Percentiles rank a stretch among this genome's conserved stretches.
These are phyloP conservation scores for Leishmania martiniquensis DNA, from an alignment of 208 protist genomes.

Conservation along the genomic window DNA sequence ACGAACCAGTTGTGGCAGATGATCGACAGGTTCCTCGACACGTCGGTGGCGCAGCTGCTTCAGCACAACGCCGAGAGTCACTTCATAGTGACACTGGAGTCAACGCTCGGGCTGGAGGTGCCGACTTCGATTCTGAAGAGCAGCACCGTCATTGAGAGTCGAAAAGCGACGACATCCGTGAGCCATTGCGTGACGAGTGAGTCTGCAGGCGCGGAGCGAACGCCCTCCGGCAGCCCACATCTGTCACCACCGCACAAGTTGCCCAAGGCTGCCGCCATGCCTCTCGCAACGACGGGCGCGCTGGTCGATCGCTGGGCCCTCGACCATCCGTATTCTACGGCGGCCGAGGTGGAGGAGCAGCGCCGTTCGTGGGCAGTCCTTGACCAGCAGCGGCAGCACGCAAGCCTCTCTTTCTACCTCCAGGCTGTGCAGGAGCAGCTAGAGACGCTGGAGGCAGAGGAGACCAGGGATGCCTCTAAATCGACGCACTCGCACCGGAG, in stretches of 20 bases:
- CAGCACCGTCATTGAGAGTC: conserved; percentile 28
- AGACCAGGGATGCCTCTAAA: background rate
- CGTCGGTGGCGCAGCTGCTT: conserved; percentile 32
- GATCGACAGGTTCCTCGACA: conserved; percentile 47
- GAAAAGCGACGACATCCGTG: background rate
- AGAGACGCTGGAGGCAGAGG: conserved; percentile 20
- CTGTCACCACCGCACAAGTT: background rate
- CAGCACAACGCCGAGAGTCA: conserved; percentile 50
- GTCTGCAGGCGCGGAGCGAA: background rate
- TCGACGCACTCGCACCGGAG: background rate
- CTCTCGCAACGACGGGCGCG: background rate
- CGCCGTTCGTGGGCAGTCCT: conserved; percentile 33
- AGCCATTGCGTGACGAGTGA: background rate
- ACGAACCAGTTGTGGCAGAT: conserved; percentile 40
- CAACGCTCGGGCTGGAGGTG: conserved; percentile 19
- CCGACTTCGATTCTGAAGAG: conserved; percentile 10
- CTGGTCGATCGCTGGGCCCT: conserved; percentile 43
- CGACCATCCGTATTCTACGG: conserved; percentile 32
- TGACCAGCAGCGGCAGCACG: conserved; percentile 30
- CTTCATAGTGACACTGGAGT: conserved; percentile 46
- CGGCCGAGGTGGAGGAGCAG: conserved; percentile 38
- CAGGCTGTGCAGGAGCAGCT: conserved; percentile 40
- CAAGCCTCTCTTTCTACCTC: conserved; percentile 20
- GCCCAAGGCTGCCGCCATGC: background rate
- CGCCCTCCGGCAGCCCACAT: background rate